Evolutionary conservation across 2,329 filamentous ascomycete species (phyloP).

Genomic region (Amylocarpus encephaloides): DNA sequence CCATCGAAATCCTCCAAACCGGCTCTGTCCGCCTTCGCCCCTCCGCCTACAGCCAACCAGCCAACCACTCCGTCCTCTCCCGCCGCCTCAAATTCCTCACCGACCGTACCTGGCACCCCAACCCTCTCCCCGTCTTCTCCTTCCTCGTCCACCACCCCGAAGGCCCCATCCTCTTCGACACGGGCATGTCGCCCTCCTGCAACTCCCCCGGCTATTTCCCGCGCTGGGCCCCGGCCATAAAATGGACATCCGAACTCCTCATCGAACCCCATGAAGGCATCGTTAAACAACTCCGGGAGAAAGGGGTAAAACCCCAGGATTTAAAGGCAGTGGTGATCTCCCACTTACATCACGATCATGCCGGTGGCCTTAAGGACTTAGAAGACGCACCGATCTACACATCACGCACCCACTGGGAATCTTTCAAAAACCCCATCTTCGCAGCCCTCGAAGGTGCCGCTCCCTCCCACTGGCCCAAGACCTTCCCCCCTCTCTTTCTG

Average conservation of each 20-base stretch:
- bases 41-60: conserved; percentile 8
- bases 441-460: conserved; percentile 28
- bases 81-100: conserved; percentile 11
- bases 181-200: conserved; percentile 24
- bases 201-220: conserved; percentile 24
- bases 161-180: conserved; percentile 26
- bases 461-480: conserved; percentile 30
- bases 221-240: conserved; percentile 13
- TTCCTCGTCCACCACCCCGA: conserved; percentile 26
- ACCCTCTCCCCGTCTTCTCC: conserved; percentile 18
- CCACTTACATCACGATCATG: conserved; percentile 31
- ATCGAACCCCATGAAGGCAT: conserved; percentile 11
- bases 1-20: conserved; percentile 5
- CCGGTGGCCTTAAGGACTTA: conserved; percentile 23
- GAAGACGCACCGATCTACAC: conserved; percentile 26
- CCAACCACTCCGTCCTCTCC: conserved; percentile 7
- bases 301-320: conserved; percentile 23
- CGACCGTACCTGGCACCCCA: conserved; percentile 9
- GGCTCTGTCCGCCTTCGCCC: conserved; percentile 2
- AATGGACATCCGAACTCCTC: conserved; percentile 3
- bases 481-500: conserved; percentile 29
- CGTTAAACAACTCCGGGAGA: conserved; percentile 5
- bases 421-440: conserved; percentile 26
- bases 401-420: conserved; percentile 30
- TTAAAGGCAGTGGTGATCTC: conserved; percentile 27